A percentile compares a stretch with the other conserved stretches of the same genome.
Evolutionary conservation across 2,329 filamentous ascomycete species (phyloP).

Genomic region (Trichoderma sp.): DNA sequence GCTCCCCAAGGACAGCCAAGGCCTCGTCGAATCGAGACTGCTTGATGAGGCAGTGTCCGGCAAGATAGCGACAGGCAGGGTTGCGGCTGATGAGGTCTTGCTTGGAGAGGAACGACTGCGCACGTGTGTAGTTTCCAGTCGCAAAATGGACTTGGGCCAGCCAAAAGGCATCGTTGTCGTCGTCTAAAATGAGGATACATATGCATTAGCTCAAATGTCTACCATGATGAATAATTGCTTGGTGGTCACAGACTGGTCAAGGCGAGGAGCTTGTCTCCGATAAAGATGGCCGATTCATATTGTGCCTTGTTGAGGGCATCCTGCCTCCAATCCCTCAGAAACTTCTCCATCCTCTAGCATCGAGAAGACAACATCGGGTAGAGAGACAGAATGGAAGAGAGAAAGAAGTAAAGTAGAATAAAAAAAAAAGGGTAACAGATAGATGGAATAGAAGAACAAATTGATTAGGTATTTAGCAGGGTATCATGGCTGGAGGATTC

Average conservation of each 20-base stretch:
- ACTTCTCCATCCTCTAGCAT: slow-evolving; percentile 73
- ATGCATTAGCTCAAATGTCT: slow-evolving; percentile 11
- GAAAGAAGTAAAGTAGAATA: background rate
- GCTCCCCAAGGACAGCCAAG: slow-evolving; percentile 79
- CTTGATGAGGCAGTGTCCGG: slow-evolving; percentile 91
- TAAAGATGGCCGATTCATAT: slow-evolving; percentile 93
- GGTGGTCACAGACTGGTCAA: slow-evolving; percentile 71
- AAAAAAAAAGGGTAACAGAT: background rate
- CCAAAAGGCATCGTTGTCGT: slow-evolving; percentile 93
- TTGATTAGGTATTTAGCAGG: background rate
- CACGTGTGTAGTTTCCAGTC: slow-evolving; percentile 90
- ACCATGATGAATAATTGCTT: background rate
- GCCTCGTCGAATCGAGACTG: slow-evolving; percentile 89
- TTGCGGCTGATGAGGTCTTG: slow-evolving; percentile 80
- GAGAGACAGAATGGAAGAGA: background rate
- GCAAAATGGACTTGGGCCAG: slow-evolving; percentile 97
- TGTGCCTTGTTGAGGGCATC: slow-evolving; percentile 95
- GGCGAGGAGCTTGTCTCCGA: slow-evolving; percentile 93
- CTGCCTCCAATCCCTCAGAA: slow-evolving; percentile 90
- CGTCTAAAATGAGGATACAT: slow-evolving; percentile 54
- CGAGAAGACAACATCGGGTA: background rate
- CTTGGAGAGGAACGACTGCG: slow-evolving; percentile 79
- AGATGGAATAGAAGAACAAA: background rate
- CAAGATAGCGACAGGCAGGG: slow-evolving; percentile 85
- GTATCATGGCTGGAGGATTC: background rate